phyloP scores from a whole-genome alignment of 768 basidiomycete genomes.

The Hericium alpestre region DNA sequence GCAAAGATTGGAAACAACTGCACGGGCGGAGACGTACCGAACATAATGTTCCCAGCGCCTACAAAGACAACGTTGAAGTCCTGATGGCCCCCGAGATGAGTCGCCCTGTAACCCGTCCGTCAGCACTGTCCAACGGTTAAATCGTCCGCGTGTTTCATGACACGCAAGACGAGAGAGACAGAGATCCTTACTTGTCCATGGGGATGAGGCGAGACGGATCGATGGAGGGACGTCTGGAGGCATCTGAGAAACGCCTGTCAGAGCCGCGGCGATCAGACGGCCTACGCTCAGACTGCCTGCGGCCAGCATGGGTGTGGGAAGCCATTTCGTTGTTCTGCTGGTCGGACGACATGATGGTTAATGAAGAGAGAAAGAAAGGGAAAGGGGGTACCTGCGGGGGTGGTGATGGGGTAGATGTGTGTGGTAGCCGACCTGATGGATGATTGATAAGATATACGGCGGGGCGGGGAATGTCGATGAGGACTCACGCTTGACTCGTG shows the following conservation, averaged over 20 bases:
- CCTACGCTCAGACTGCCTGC: slow-evolving; percentile 27
- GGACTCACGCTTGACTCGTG: background rate
- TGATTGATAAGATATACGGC: background rate
- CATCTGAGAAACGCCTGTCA: slow-evolving; percentile 34
- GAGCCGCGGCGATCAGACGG: slow-evolving; percentile 27
- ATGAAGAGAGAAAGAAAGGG: background rate
- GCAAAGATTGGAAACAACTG: background rate
- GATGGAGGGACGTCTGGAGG: slow-evolving; percentile 61
- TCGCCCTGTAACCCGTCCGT: slow-evolving; percentile 24
- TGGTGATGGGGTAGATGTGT: background rate
- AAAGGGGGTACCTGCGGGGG: background rate
- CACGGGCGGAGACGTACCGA: slow-evolving; percentile 40
- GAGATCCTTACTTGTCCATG: slow-evolving; percentile 61
- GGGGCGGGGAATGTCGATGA: background rate
- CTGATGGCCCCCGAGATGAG: slow-evolving; percentile 47
- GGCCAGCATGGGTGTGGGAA: background rate
- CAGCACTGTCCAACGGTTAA: slow-evolving; percentile 1
- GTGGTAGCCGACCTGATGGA: background rate
- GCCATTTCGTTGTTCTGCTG: slow-evolving; percentile 21
- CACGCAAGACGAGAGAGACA: background rate
- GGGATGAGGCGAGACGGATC: slow-evolving; percentile 67
- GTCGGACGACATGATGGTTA: slow-evolving; percentile 6
- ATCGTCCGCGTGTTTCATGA: background rate
- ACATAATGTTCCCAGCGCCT: slow-evolving; percentile 98
- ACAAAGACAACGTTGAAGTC: slow-evolving; percentile 92